Evolutionary conservation across 2,329 filamentous ascomycete species (phyloP).

Genomic region (Alternaria burnsii): DNA sequence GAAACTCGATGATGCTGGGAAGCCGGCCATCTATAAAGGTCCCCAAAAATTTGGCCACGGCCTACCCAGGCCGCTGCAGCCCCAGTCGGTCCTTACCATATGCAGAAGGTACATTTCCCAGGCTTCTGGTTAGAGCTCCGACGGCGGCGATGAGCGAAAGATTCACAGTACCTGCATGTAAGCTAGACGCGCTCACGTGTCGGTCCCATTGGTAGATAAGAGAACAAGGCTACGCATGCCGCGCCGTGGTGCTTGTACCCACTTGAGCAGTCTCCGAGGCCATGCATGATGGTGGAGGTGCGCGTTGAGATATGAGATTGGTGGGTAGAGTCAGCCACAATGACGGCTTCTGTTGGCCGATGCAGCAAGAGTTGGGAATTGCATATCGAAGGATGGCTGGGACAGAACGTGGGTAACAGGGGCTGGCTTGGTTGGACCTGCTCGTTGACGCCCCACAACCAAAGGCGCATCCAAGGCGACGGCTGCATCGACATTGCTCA

Average conservation of each 20-base stretch:
- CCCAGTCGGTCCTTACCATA: conserved; percentile 37
- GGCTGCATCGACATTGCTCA: neutral
- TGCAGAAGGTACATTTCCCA: conserved; percentile 39
- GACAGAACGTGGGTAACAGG: conserved; percentile 19
- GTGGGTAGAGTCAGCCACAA: neutral
- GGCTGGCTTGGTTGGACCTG: neutral
- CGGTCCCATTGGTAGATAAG: conserved; percentile 39
- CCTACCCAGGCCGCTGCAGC: neutral
- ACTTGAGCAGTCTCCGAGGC: conserved; percentile 24
- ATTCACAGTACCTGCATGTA: conserved; percentile 39
- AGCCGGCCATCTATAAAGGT: conserved; percentile 8
- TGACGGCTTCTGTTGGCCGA: neutral
- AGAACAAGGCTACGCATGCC: conserved; percentile 34
- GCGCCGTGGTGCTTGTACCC: conserved; percentile 26
- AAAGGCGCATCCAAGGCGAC: neutral
- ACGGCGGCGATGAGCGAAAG: conserved; percentile 32
- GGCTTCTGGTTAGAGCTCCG: conserved; percentile 15
- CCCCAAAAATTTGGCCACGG: conserved; percentile 19
- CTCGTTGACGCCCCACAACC: neutral
- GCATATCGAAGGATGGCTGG: neutral
- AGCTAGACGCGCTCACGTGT: conserved; percentile 40
- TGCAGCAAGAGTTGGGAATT: neutral
- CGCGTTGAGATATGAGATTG: neutral
- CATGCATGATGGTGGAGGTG: conserved; percentile 15
- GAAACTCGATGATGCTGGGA: neutral